These are phyloP conservation scores for Ascomycota sp. DNA, from an alignment of 2,329 filamentous ascomycete species.

Conservation along the genomic window DNA sequence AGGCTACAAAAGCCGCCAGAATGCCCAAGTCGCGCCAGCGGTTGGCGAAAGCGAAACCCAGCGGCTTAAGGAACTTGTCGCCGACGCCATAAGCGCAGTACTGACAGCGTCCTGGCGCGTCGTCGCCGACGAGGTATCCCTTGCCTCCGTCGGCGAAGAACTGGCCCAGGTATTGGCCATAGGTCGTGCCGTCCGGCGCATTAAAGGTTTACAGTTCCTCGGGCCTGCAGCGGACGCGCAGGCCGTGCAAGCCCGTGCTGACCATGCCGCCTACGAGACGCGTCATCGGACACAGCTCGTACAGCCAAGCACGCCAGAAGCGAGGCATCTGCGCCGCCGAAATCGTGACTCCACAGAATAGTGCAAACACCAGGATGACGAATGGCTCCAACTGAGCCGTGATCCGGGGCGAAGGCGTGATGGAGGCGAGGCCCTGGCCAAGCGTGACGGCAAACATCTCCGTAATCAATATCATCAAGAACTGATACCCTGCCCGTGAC, in stretches of 20 bases:
- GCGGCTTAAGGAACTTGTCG: slow-evolving; percentile 55
- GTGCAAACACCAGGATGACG: slow-evolving; percentile 59
- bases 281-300: slow-evolving; percentile 68
- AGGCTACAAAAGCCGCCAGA: slow-evolving; percentile 52
- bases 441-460: slow-evolving; percentile 71
- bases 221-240: slow-evolving; percentile 37
- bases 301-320: slow-evolving; percentile 66
- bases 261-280: slow-evolving; percentile 64
- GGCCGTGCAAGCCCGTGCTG: slow-evolving; percentile 51
- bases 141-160: slow-evolving; percentile 50
- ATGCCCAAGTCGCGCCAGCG: slow-evolving; percentile 76
- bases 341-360: slow-evolving; percentile 79
- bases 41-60: slow-evolving; percentile 45
- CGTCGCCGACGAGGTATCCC: slow-evolving; percentile 51
- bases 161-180: slow-evolving; percentile 52
- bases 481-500: slow-evolving; percentile 62
- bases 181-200: slow-evolving; percentile 43
- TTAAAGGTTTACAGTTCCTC: slow-evolving; percentile 47
- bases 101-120: slow-evolving; percentile 45
- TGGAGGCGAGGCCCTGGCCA: slow-evolving; percentile 53
- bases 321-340: slow-evolving; percentile 55
- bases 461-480: slow-evolving; percentile 66
- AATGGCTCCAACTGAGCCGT: slow-evolving; percentile 65
- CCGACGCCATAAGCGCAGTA: slow-evolving; percentile 71
- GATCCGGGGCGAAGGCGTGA: slow-evolving; percentile 64